These are phyloP conservation scores for Thraustochytrium striatum DNA, from an alignment of 352 stramenopile species.

Conservation along the genomic window DNA sequence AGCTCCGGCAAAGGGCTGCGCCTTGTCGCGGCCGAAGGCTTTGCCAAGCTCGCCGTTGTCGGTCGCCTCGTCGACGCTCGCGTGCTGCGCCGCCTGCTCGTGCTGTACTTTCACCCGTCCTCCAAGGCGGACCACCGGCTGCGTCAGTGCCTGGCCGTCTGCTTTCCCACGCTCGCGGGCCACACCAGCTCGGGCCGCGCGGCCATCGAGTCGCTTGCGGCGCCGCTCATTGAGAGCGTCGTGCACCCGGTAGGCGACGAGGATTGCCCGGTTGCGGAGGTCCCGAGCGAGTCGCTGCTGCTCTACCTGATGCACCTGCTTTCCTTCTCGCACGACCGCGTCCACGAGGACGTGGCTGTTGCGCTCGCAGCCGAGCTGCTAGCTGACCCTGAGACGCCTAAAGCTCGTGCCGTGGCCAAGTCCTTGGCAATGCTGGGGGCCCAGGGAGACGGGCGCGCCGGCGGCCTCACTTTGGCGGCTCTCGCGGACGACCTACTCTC, in stretches of 20 bases:
- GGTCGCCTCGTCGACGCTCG: constrained; percentile 33
- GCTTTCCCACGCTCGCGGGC: constrained; percentile 31
- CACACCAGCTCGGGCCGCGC: not conserved
- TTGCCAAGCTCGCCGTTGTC: constrained; percentile 32
- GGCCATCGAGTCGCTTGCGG: constrained; percentile 10
- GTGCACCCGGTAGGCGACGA: not conserved
- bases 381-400: not conserved
- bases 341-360: not conserved
- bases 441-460: not conserved
- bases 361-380: constrained; percentile 3
- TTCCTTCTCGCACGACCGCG: not conserved
- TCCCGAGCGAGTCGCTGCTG: constrained; percentile 4
- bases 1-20: constrained; percentile 5
- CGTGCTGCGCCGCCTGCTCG: constrained; percentile 23
- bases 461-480: not conserved
- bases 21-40: constrained; percentile 35
- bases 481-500: not conserved
- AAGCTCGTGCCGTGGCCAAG: not conserved
- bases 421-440: not conserved
- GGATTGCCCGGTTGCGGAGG: constrained; percentile 1
- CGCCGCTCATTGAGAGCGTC: constrained; percentile 5
- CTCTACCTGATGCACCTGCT: constrained; percentile 23
- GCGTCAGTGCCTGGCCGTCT: constrained; percentile 39
- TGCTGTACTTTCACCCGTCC: constrained; percentile 20
- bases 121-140: constrained; percentile 1